These are phyloP conservation scores for Cryphonectria nitschkei DNA, from an alignment of 2,329 filamentous ascomycete genomes.

Conservation along the genomic window DNA sequence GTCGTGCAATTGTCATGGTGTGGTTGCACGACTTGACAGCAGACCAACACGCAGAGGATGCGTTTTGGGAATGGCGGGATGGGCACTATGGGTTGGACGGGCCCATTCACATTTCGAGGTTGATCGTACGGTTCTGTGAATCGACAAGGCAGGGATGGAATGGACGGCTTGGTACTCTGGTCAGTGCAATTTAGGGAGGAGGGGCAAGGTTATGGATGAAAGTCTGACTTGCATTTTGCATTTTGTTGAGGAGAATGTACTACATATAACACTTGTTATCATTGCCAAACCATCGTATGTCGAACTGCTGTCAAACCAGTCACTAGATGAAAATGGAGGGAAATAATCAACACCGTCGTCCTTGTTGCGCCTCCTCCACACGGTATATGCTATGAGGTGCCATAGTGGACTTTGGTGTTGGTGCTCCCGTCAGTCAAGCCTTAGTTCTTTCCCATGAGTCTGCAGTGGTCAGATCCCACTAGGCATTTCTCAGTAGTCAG, in stretches of 20 bases:
- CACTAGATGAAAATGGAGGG: no score
- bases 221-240: neutral
- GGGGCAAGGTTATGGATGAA: neutral
- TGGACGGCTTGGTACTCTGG: neutral
- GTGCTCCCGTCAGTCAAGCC: no score
- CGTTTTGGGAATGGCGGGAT: neutral
- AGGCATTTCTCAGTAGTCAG: neutral
- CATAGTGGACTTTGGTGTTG: no score
- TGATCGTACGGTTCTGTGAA: constrained; percentile 6
- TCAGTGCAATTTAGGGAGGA: neutral
- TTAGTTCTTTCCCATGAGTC: no score
- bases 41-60: constrained; percentile 22
- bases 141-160: neutral
- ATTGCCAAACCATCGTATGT: neutral
- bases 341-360: no score
- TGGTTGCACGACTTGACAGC: constrained; percentile 27
- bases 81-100: neutral
- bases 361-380: no score
- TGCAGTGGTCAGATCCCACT: neutral
- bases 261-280: no score
- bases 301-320: no score
- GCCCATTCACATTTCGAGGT: neutral
- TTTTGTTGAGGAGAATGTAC: neutral
- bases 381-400: no score
- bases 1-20: constrained; percentile 18